Base-by-base conservation (phyloP, 805 yeast species). In the Saturnispora zaruensis region DNA sequence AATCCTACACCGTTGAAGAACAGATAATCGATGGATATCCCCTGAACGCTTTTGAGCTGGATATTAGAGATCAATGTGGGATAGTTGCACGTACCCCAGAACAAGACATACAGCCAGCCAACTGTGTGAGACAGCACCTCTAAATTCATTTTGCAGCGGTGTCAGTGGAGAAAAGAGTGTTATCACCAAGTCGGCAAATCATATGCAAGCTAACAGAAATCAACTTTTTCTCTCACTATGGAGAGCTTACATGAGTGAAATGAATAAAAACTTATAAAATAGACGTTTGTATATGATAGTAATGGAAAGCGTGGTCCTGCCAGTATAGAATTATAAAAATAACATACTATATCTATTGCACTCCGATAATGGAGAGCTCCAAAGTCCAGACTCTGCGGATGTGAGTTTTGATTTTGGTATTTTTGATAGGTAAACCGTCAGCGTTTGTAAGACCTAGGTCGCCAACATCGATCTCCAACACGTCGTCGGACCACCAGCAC, bases 301-400 rank as follows among this genome's bases (percentile, higher is more conserved):
- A 36, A 36, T 36, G 40, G 40, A 16, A 36, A 36, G 20, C 16
- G 16, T 24, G 46, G 37, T 24, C 46, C 46, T 24, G 46, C 37
- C 41, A 30, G 41, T 23, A 28, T 16, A 36, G 21, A 16, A 36
- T 41, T 16, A 16, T 16, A 16, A 41, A 30, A 40, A 41, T 14
- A 21, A 30, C 5, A 30, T 21, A 24, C 18, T 26, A 8, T 11
- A 16, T n/a, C 23, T 42, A 79, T 55, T 80, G 88, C 23, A 87
- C 88, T 6, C 96, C 98, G 45, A 90, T 76, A 16, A 91, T 93
- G 25, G 91, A 82, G 54, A 93, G 74, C 67, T 93, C 99, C 56
- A 93, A 73, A 2, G 99, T 93, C 99, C 99, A 93, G 18, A 91
- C 97, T 57, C 98, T 75, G 57, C 99, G 79, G 51, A 87, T 81